Evolutionary conservation across 2,329 filamentous ascomycete species (phyloP), one percentile per base, ranked within the genome.

Genomic region (Clonostachys sp.): DNA sequence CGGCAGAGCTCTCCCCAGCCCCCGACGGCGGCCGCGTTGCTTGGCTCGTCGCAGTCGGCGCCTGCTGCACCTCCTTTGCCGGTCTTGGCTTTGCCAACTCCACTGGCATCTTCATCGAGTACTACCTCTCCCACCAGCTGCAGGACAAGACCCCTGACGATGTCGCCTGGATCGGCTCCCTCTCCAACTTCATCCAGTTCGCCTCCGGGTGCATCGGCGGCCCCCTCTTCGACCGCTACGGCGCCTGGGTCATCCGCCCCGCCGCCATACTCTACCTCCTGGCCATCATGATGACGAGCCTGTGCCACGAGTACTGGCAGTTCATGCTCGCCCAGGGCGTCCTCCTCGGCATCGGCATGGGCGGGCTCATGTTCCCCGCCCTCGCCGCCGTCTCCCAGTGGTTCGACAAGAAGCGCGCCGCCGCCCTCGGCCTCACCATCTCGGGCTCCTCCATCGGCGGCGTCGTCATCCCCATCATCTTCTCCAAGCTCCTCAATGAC

Each of bases 281-380:
- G 42, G 59, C 63, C 17, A 57, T 74, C 43, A 70, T 73, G 63
- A 70, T 76, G 64, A 57, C 61, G 4, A 71, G 65, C 45, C 54
- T 68, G 8, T 76, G 72, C 53, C 65, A 56, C 5, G 47, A 64
- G 34, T 80, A 78, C 51, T 80, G 68, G 61, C 75, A 80, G 6
- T 66, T 78, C 54, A 72, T 80, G 62, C 71, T 80, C 9, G 65
- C 66, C 0, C 75, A 79, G 46, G 74, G 71, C 3, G 53, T 78
- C 2, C 54, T 77, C 2, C 58, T 68, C 38, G 75, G 75, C 2
- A 42, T 62, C 0, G 53, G 59, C 5, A 70, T 66, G 52, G 70
- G 68, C 0, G 57, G 78, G 5, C 54, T 75, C 6, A 61, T 66
- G 14, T 61, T 74, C 1, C 74, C 77, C 0, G 66, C 72, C 0